Percentiles rank a stretch among this genome's conserved stretches.
These are phyloP conservation scores for Heritiera littoralis DNA, from an alignment of 345 rosid species.

Conservation along the genomic window DNA sequence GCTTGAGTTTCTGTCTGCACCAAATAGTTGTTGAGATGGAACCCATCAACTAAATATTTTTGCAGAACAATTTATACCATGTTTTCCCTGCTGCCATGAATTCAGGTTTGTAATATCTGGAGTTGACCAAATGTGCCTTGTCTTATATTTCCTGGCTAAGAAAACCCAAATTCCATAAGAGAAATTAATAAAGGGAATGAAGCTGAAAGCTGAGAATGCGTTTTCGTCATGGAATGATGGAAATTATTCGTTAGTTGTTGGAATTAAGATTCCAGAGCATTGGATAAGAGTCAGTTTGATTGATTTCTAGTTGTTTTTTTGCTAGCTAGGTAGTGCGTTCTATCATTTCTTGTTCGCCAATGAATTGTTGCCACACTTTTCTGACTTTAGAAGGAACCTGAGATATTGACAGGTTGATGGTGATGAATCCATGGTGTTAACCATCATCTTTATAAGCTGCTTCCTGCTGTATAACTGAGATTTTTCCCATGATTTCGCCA, in stretches of 20 bases:
- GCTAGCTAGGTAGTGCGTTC: too few relatives aligned
- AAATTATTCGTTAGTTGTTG: too few relatives aligned
- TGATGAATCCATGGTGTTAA: neutral
- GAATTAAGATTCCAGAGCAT: too few relatives aligned
- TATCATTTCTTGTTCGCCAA: too few relatives aligned
- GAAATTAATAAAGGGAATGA: neutral
- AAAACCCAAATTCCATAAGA: neutral
- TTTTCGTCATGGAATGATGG: too few relatives aligned
- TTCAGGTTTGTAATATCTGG: neutral
- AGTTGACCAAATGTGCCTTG: constrained; percentile 7
- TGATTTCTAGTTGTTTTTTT: too few relatives aligned
- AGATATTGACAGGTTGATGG: neutral
- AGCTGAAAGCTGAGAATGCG: neutral
- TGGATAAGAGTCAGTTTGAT: too few relatives aligned
- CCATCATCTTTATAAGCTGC: neutral
- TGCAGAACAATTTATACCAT: constrained; percentile 18
- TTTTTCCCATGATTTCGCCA: too few relatives aligned
- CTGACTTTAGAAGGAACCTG: neutral
- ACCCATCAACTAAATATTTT: constrained; percentile 42
- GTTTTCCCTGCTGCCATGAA: neutral
- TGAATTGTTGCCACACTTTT: neutral
- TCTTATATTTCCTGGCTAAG: neutral
- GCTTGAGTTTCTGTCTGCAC: constrained; percentile 36
- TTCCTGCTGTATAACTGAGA: neutral
- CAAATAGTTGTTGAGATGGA: constrained; percentile 56